phyloP scores from a whole-genome alignment of 2,329 filamentous ascomycete species.

The Penicillium capsulatum region DNA sequence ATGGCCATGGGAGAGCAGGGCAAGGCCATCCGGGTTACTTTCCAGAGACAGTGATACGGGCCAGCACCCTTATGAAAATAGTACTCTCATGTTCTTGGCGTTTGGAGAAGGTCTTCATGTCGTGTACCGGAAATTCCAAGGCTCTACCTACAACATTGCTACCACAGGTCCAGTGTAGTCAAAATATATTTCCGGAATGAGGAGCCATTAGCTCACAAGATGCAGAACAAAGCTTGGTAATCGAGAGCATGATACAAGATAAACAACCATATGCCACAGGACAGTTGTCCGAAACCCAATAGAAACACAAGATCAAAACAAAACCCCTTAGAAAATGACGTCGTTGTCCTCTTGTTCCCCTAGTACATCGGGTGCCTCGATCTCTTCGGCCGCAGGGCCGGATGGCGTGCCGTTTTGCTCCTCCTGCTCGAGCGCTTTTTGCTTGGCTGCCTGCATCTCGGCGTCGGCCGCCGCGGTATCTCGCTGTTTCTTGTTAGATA shows the following conservation, averaged over 20 bases:
- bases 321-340: constrained; percentile 66
- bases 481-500: constrained; percentile 77
- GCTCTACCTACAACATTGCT: too few relatives aligned
- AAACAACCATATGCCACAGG: constrained; percentile 5
- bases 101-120: constrained; percentile 26
- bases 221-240: constrained; percentile 5
- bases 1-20: constrained; percentile 71
- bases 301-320: constrained; percentile 22
- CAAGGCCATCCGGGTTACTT: constrained; percentile 88
- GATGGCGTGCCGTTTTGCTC: constrained; percentile 46
- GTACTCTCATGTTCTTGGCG: constrained; percentile 23
- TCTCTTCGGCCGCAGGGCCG: constrained; percentile 37
- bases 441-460: constrained; percentile 60
- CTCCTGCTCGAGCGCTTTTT: constrained; percentile 50
- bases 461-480: constrained; percentile 68
- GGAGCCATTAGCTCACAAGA: constrained; percentile 5
- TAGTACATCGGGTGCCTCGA: constrained; percentile 60
- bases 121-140: too few relatives aligned
- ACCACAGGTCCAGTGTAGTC: not conserved
- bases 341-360: constrained; percentile 75
- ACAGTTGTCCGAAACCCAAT: constrained; percentile 10
- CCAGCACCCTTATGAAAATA: constrained; percentile 14
- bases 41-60: constrained; percentile 66
- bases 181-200: constrained; percentile 11
- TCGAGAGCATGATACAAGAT: constrained; percentile 13